Base-by-base conservation (phyloP, 768 basidiomycete genomes). In the Rhizopogon sp. region DNA sequence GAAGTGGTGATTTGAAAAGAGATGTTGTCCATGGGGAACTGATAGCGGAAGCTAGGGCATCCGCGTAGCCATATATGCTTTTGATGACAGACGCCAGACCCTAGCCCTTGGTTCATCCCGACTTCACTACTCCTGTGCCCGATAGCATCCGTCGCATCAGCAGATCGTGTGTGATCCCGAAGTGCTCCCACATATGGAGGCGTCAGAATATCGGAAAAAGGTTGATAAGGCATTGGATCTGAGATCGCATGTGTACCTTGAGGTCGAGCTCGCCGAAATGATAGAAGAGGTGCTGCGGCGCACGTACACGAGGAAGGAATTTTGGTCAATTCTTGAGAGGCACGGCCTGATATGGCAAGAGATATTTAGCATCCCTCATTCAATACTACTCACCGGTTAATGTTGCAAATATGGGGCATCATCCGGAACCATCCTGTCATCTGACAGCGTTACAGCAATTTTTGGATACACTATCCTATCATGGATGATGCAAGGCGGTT, bases 141-240 rank as follows among this genome's bases (percentile, higher is more conserved):
- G 46, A 47, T 47, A 11, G 5, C 31, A 46, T 17, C 45, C 45
- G 31, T n/a, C 46, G 16, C 44, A 47, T 47, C 33, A 47, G 20
- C n/a, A 20, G 33, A 47, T 47, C 33, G 46, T 47, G 45, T 17
- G 46, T 17, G n/a, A 46, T 17, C 17, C 31, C 31, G 45, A 46
- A 33, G 45, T 13, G 17, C 45, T 47, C 47, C 25, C 47, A 16
- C 14, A 35, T 22, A 37, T 20, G 14, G 43, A 50, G 60, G 35
- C 39, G 39, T 9, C 43, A 28, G 60, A 60, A 58, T 60, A 61
- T 66, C 53, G 58, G 58, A 59, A 55, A 64, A 68, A 63, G 58
- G 59, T 52, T 68, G 67, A 67, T 67, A 70, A 66, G 66, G 53
- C 17, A 47, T 44, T 51, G 37, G 56, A 68, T 68, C 67, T 68